phyloP scores from a whole-genome alignment of 352 stramenopile genomes.

The Phytophthora parvispora region DNA sequence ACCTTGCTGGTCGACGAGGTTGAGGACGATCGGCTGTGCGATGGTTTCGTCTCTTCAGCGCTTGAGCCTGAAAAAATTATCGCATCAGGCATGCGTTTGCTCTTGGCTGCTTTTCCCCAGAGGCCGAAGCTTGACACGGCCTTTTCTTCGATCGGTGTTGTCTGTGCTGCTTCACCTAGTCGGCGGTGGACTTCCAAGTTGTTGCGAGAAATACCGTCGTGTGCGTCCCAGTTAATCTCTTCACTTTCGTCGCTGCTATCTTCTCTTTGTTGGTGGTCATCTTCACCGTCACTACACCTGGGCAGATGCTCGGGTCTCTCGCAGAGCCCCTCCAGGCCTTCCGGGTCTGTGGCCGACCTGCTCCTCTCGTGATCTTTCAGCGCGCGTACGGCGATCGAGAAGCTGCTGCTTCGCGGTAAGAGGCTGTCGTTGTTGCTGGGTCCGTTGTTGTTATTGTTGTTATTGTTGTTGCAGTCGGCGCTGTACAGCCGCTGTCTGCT shows the following conservation, averaged over 20 bases:
- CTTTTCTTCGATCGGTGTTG: conserved; percentile 30
- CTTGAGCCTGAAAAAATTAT: conserved; percentile 49
- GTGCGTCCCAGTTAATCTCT: conserved; percentile 24
- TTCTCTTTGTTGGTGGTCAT: conserved; percentile 25
- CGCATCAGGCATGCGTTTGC: conserved; percentile 50
- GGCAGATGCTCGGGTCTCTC: conserved; percentile 30
- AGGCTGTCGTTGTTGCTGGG: conserved; percentile 25
- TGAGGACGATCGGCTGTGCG: conserved; percentile 1
- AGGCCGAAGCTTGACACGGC: conserved; percentile 62
- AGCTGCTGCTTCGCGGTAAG: conserved; percentile 65
- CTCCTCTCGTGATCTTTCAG: conserved; percentile 60
- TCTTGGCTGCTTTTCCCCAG: conserved; percentile 66
- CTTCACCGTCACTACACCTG: conserved; percentile 16
- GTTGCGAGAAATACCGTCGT: conserved; percentile 24
- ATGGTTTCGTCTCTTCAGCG: conserved; percentile 8
- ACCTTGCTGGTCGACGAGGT: conserved; percentile 6
- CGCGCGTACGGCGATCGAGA: conserved; percentile 63
- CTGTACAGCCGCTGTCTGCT: conserved; percentile 38
- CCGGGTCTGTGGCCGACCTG: conserved; percentile 26
- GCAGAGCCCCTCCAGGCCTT: conserved; percentile 24
- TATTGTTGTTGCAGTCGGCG: conserved; percentile 6
- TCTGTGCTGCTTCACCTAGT: not conserved
- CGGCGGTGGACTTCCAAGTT: conserved; percentile 10
- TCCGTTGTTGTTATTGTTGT: conserved; percentile 22
- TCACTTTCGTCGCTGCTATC: conserved; percentile 37